Base-by-base conservation (phyloP, 2,329 filamentous ascomycete genomes). In the Colletotrichum euphorbiae region DNA sequence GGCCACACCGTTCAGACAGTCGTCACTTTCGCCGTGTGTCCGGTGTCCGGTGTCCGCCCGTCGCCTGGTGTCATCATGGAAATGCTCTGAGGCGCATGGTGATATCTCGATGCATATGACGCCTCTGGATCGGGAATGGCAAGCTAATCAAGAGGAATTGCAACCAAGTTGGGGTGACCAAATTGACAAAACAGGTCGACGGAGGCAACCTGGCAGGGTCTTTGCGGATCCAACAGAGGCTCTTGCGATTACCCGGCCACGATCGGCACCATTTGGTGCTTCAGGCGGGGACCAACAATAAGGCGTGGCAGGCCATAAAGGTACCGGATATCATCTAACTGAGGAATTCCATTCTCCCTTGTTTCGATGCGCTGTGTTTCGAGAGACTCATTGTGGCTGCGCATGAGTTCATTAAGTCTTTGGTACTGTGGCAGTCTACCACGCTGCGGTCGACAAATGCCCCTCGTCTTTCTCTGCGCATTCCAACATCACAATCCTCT, bases 241-340 rank as follows among this genome's bases (percentile, higher is more conserved):
- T 54, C 51, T 54, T 54, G 5, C 19, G 17, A 36, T n/a, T 52
- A 40, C 51, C 33, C 51, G 33, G 33, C 51, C 51, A 54, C 17
- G 33, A 54, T 24, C 51, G 17, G 31, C 51, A 38, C 24, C n/a
- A 31, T 24, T 4, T 5, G 24, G 24, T 31, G 15, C 12, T 9
- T 11, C 17, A 9, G 33, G 5, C 33, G 3, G 2, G 33, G 51
- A 54, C 13, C 33, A 54, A 52, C 48, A 31, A 52, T 33, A 28
- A 38, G 48, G 15, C 28, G 24, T n/a, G 28, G 15, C n/a, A 12
- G 15, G 48, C 48, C 48, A 52, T 52, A 52, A 17, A 52, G 48
- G 48, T 52, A 31, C 33, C 48, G 17, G 28, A 28, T 36, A 52
- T 31, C 24, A 17, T 52, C n/a, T n/a, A 33, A 52, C 12, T 6